phyloP scores from a whole-genome alignment of 2,329 filamentous ascomycete species.

The Tolypocladium guangdongense region DNA sequence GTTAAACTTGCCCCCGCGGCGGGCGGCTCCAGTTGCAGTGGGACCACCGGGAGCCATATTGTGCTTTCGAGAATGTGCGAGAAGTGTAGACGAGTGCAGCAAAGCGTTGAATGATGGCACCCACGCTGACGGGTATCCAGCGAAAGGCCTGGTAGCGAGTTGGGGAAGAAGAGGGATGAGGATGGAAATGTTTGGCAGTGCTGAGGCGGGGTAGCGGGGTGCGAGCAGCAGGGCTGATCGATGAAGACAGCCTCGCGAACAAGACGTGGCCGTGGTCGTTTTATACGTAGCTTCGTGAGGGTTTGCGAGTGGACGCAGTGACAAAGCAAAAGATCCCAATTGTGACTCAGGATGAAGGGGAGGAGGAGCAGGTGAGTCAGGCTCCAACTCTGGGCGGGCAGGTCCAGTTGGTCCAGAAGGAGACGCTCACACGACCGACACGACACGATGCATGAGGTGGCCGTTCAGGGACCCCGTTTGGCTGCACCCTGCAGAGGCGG shows the following conservation, averaged over 20 bases:
- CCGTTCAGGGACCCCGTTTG: neutral
- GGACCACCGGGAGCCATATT: constrained; percentile 33
- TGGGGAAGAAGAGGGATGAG: neutral
- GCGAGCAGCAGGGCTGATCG: constrained; percentile 1
- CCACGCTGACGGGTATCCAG: neutral
- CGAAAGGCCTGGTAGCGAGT: neutral
- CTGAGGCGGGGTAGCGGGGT: constrained; percentile 28
- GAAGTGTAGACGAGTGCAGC: neutral
- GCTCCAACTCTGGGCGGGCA: neutral
- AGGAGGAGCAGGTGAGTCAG: neutral
- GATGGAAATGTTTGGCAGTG: constrained; percentile 8
- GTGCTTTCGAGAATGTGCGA: constrained; percentile 1
- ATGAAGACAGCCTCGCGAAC: neutral
- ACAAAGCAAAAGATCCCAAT: neutral
- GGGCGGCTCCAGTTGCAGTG: constrained; percentile 33
- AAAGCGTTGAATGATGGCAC: neutral
- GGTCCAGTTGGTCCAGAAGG: neutral
- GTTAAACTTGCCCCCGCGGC: constrained; percentile 86
- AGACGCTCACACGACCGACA: neutral
- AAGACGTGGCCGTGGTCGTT: neutral
- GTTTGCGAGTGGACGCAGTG: neutral
- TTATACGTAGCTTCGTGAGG: neutral
- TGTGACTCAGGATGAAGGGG: neutral
- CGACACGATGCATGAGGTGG: neutral
- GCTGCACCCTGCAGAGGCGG: neutral